A percentile compares a stretch with the other conserved stretches of the same genome.
These are phyloP conservation scores for Plantago elongata DNA, from an alignment of 257 asterid species.

Conservation along the genomic window DNA sequence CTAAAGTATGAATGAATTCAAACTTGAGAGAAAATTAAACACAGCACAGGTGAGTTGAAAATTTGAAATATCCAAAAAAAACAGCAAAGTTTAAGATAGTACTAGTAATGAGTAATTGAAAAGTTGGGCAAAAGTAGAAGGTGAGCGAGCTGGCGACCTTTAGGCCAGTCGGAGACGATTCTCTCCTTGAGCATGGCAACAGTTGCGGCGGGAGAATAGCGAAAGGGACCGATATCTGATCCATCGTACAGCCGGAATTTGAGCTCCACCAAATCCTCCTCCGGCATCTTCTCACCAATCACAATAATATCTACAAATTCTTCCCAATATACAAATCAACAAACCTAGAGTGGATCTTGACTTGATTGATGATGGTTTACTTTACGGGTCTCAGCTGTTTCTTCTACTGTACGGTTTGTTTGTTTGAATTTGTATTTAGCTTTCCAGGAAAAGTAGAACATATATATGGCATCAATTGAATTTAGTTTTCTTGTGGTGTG, in stretches of 20 bases:
- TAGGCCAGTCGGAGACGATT: slow-evolving; percentile 54
- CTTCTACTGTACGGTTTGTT: too few relatives aligned
- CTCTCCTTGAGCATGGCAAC: slow-evolving; percentile 84
- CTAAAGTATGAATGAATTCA: too few relatives aligned
- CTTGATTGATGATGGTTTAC: slow-evolving; percentile 23
- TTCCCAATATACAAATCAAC: slow-evolving; percentile 16
- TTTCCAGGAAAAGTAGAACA: too few relatives aligned
- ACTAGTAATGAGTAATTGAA: slow-evolving; percentile 1
- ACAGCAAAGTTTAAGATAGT: not conserved
- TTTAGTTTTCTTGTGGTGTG: too few relatives aligned
- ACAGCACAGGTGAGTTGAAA: not conserved
- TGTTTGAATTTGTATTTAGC: too few relatives aligned
- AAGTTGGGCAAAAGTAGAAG: not conserved
- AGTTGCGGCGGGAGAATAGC: slow-evolving; percentile 82
- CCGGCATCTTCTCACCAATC: slow-evolving; percentile 16
- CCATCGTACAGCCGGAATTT: slow-evolving; percentile 93
- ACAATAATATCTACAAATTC: not conserved
- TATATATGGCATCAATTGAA: too few relatives aligned
- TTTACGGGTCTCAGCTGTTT: too few relatives aligned
- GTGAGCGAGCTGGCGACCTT: too few relatives aligned
- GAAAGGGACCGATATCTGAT: slow-evolving; percentile 91
- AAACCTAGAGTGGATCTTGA: slow-evolving; percentile 41
- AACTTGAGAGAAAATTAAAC: too few relatives aligned
- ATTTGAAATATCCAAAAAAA: not conserved
- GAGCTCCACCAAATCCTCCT: slow-evolving; percentile 60